Conservation (phyloP, 108 stramenopile species). For the Pseudonitzschia pungens region DNA sequence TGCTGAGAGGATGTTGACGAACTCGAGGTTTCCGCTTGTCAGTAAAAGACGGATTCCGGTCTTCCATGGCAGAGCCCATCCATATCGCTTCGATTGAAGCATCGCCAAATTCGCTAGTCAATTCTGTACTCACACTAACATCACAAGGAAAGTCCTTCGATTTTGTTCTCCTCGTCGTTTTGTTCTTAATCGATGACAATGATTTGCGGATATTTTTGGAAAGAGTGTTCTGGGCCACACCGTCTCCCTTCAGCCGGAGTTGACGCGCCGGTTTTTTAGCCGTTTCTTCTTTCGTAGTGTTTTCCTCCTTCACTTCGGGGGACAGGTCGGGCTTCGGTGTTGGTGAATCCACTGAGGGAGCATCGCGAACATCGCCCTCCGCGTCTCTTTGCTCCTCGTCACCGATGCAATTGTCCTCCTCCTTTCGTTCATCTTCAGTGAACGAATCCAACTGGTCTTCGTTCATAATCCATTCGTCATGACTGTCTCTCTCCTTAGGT, state of each 20-base stretch:
- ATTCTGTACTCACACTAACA: background rate
- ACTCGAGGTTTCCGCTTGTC: background rate
- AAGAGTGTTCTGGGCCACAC: background rate
- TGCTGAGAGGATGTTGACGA: background rate
- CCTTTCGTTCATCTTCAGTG: background rate
- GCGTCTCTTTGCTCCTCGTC: background rate
- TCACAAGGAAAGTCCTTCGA: background rate
- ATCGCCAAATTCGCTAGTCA: background rate
- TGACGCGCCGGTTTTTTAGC: background rate
- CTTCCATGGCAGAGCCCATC: background rate
- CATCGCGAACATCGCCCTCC: background rate
- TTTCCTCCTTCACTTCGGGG: background rate
- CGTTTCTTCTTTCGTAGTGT: background rate
- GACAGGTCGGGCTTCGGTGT: background rate
- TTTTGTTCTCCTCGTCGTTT: background rate
- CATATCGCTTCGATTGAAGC: background rate
- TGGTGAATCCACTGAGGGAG: background rate
- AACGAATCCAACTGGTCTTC: slow-evolving; percentile 6
- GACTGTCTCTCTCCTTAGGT: background rate
- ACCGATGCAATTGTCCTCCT: background rate
- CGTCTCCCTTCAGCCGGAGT: background rate
- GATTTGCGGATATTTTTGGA: slow-evolving; percentile 5
- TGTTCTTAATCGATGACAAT: background rate
- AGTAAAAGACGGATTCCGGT: background rate
- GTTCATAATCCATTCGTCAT: slow-evolving; percentile 8